Conservation (phyloP, 345 rosid species). For the Eucalyptus curtisii region DNA sequence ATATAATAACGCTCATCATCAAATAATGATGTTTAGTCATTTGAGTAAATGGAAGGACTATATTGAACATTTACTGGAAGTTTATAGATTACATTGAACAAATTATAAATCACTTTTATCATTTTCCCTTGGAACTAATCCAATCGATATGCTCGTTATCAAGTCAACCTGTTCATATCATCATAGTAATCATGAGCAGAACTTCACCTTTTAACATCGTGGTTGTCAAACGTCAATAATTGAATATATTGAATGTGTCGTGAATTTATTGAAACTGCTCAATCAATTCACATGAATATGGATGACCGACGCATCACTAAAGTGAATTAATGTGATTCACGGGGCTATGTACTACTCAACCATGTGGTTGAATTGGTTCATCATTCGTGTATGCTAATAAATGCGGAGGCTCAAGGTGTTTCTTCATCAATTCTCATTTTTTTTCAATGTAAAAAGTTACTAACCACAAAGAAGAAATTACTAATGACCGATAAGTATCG, state of each 20-base stretch:
- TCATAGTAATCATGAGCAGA: background rate
- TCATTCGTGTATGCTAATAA: too few relatives aligned
- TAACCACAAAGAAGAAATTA: background rate
- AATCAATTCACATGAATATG: background rate
- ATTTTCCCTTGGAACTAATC: background rate
- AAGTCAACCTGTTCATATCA: background rate
- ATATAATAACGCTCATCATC: background rate
- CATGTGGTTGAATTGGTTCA: too few relatives aligned
- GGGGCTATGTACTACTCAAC: background rate
- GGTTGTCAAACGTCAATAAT: background rate
- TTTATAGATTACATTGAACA: accelerated
- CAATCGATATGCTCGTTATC: background rate
- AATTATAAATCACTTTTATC: background rate
- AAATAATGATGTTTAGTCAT: background rate
- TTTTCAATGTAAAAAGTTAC: background rate
- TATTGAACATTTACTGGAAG: accelerated
- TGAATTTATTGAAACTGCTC: background rate
- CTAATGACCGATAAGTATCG: accelerated
- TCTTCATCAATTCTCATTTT: background rate
- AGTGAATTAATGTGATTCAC: background rate
- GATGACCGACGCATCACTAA: background rate
- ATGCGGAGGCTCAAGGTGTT: background rate
- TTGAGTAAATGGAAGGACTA: accelerated
- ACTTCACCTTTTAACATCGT: background rate
- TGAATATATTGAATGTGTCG: background rate